These are phyloP conservation scores for Pyrenochaeta sp. DNA, from an alignment of 2,329 filamentous ascomycete species.

Conservation along the genomic window DNA sequence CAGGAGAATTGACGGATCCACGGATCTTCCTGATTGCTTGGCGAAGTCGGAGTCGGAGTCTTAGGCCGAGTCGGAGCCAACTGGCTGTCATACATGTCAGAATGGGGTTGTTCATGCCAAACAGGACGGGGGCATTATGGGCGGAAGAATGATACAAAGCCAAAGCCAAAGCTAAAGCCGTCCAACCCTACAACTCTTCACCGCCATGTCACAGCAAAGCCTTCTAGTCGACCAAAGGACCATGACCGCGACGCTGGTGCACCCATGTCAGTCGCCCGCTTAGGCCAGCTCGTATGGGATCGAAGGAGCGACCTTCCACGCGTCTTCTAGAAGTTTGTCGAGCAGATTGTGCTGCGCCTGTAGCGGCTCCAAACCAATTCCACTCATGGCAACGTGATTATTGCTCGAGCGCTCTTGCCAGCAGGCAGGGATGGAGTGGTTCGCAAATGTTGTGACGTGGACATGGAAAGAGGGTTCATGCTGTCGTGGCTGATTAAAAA, in stretches of 20 bases:
- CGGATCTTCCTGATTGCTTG: background rate
- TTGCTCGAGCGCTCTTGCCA: no score
- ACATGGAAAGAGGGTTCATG: background rate
- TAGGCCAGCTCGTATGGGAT: background rate
- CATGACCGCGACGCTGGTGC: background rate
- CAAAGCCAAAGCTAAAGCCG: background rate
- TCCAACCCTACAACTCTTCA: background rate
- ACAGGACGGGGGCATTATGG: no score
- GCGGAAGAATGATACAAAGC: no score
- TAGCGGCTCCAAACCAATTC: background rate
- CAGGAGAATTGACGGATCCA: no score
- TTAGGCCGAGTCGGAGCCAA: no score
- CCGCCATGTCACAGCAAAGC: background rate
- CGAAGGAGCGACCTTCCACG: conserved; percentile 1
- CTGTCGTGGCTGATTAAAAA: no score
- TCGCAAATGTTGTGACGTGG: conserved; percentile 5
- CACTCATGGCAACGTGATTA: no score
- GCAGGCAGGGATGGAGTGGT: background rate
- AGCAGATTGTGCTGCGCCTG: conserved; percentile 2
- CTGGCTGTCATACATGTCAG: no score
- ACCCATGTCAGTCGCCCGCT: background rate
- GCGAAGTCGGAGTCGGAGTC: no score
- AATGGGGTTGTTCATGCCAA: no score
- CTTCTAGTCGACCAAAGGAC: background rate
- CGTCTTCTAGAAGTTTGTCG: background rate